Base-by-base conservation (phyloP, 768 basidiomycete species). In the Lactifluus echinatus region DNA sequence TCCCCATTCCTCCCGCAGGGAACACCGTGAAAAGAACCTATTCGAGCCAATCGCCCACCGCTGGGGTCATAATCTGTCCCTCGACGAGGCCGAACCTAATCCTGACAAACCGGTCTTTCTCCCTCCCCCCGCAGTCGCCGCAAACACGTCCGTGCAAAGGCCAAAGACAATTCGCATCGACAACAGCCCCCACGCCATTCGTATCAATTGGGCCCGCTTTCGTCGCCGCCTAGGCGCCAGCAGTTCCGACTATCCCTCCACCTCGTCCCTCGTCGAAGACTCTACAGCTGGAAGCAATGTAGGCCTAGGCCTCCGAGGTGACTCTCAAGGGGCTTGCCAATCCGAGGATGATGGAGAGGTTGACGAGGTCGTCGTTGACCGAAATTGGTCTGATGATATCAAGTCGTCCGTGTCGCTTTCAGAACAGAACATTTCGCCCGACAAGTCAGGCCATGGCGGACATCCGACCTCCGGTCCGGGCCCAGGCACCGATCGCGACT, bases 291-390 rank as follows among this genome's bases (percentile, higher is more conserved):
- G 66, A 23, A 66, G 68, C 2, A 63, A 63, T 53, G 53, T n/a
- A n/a, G n/a, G n/a, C n/a, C n/a, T n/a, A n/a, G 64, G 69, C n/a
- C 55, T 66, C 23, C 61, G 64, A 14, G 64, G 50, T n/a, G 31
- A 68, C 59, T 24, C 72, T 68, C 69, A 66, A 67, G 43, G 37
- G 29, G 67, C 64, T 52, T 65, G 70, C 50, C 68, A 67, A 52
- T 57, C 60, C 72, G 39, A 70, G 67, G 29, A 70, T 66, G 71
- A 65, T 6, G 74, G 73, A 29, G 71, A 74, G 51, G 81, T 89
- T 8, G 79, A 90, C 68, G 80, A 87, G 71, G 79, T 89, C 21
- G 81, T 90, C 23, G 87, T 90, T 15, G 87, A 90, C 68, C 77
- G 86, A 46, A 71, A 75, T 31, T 87, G 84, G 85, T 72, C 76